Base-by-base conservation (phyloP, 2,329 filamentous ascomycete species). In the Scedosporium apiospermum region DNA sequence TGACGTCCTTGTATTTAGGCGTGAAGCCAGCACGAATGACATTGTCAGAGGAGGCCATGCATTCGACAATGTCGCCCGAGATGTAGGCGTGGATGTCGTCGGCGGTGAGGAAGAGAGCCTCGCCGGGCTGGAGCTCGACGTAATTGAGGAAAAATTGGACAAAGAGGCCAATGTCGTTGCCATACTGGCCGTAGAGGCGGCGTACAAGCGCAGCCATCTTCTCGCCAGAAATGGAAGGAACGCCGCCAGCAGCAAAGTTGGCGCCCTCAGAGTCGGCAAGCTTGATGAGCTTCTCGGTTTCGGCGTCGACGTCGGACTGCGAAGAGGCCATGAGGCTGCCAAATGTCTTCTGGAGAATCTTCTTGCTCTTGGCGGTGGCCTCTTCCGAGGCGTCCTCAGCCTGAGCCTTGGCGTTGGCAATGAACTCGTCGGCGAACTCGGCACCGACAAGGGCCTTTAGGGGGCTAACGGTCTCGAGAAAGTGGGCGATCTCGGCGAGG, bases 1-100 rank as follows among this genome's bases (percentile, higher is more conserved):
- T 78, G 23, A 98, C 91, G 69, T 99, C 95, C 78, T 98, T 97
- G 83, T 96, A 99, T 74, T 99, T 99, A 63, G 95, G 95, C 0
- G 95, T 99, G 76, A 99, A 95, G 53, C 95, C 95, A 0, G 95
- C 95, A 63, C 95, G 91, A 60, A 99, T 93, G 42, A 99, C 95
- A 68, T 99, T 99, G 82, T 99, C 95, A n/a, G 91, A 96, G 7
- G 91, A 89, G 0, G 95, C 95, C 95, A 99, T 99, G 80, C 95
- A 99, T 77, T 99, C 95, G 73, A 99, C 92, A 68, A 99, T 96
- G 71, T 99, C 93, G 64, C 91, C 91, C 2, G 88, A 91, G 53
- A 96, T 77, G 75, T 99, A 99, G 58, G 95, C 95, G 74, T 99
- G 95, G 69, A 98, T 98, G 71, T 98, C 95, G 71, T 99, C 93